Percentiles rank a stretch among this genome's conserved stretches.
These are phyloP conservation scores for Metschnikowia drakensbergensis DNA, from an alignment of 805 yeast species.

Conservation along the genomic window DNA sequence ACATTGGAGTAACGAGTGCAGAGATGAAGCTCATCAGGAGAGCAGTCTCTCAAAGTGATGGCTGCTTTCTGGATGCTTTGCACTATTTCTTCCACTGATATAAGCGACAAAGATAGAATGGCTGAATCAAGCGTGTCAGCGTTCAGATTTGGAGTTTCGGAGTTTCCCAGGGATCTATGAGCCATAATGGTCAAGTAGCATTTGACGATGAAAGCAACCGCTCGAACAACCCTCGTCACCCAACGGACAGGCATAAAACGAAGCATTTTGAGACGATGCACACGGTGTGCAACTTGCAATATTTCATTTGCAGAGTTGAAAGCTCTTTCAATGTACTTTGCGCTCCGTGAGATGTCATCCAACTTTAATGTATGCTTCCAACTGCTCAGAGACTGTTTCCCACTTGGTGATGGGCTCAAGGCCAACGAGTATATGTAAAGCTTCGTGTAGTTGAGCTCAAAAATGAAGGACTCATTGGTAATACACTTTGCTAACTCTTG, in stretches of 20 bases:
- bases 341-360: slow-evolving; percentile 68
- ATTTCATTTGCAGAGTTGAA: slow-evolving; percentile 81
- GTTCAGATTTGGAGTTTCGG: slow-evolving; percentile 15
- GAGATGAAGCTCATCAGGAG: slow-evolving; percentile 86
- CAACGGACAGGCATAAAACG: slow-evolving; percentile 89
- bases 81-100: slow-evolving; percentile 68
- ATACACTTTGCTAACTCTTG: slow-evolving; percentile 41
- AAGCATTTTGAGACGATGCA: slow-evolving; percentile 60
- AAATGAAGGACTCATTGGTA: slow-evolving; percentile 66
- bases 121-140: slow-evolving; percentile 42
- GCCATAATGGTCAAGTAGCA: slow-evolving; percentile 67
- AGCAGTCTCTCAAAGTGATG: slow-evolving; percentile 67
- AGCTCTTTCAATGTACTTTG: slow-evolving; percentile 77
- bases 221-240: slow-evolving; percentile 80
- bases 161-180: slow-evolving; percentile 28
- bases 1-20: slow-evolving; percentile 78
- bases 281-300: slow-evolving; percentile 63
- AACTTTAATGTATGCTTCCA: slow-evolving; percentile 40
- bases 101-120: slow-evolving; percentile 55
- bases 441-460: slow-evolving; percentile 83
- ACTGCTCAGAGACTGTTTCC: slow-evolving; percentile 4
- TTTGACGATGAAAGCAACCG: slow-evolving; percentile 87
- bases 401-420: slow-evolving; percentile 42
- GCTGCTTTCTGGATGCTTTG: slow-evolving; percentile 69
- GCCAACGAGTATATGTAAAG: slow-evolving; percentile 83